Evolutionary conservation across 225 moss, liverwort and hornwort species (phyloP), one percentile per base, ranked within the genome.

Genomic region (Pseudisothecium myosuroides): DNA sequence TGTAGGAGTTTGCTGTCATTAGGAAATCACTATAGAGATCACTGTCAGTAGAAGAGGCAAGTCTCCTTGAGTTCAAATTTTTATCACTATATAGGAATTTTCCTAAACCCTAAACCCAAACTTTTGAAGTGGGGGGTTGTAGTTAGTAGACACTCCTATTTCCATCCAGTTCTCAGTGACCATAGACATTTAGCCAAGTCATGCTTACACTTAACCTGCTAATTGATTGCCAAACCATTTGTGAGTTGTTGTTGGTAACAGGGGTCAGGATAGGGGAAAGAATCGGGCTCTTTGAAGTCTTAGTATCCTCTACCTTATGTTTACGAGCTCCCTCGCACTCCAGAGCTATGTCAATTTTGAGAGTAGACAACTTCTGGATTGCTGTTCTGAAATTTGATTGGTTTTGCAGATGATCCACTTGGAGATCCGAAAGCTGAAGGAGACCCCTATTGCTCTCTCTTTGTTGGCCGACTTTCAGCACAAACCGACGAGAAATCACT

Each of bases 391-490:
- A 43, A 84, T 50, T 85, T 83, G 66, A 29, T 67, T 81, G 41
- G 29, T 45, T 66, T 83, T 92, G 88, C 94, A 98, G 98, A 99
- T 92, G 98, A 99, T 83, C 95, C 96, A 58, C 96, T 94, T 6
- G 92, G 96, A 76, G 99, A 99, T 93, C 92, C 93, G 24, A 99
- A 99, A 91, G 96, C 95, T 55, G 94, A 91, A 88, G 96, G 97
- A 82, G 95, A 99, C 75, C 95, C 97, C 32, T 95, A 96, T 84
- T 94, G 92, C 88, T 96, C 96, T 29, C 91, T 99, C 39, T 97
- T 97, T 80, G 95, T 99, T 85, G 97, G 97, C 59, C 95, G 95
- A 45, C 88, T 99, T 85, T 96, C 97, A 62, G 90, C 77, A 71
- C 94, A 88, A 84, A 99, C 98, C 39, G 93, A 94, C 50, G 98